These are phyloP conservation scores for Lactuca sativa DNA, from an alignment of 129 eudicot genomes.

Conservation along the genomic window DNA sequence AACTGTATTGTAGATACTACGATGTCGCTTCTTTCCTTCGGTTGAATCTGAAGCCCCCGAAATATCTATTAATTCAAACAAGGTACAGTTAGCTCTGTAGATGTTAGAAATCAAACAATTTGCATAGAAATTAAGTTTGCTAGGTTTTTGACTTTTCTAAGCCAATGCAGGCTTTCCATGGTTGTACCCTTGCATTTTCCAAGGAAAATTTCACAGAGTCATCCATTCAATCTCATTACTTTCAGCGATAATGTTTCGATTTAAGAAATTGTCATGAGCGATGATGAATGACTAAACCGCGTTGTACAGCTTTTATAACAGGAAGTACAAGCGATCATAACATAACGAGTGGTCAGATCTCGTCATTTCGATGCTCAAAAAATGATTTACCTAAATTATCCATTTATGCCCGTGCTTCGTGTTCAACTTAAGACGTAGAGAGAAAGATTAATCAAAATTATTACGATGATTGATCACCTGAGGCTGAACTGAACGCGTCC, in stretches of 20 bases:
- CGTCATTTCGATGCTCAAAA: constrained; percentile 1
- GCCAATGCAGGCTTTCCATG: background rate
- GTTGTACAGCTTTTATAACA: constrained; percentile 17
- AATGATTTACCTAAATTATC: constrained; percentile 1
- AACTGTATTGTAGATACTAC: constrained; percentile 41
- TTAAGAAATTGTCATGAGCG: background rate
- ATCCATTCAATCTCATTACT: constrained; percentile 1
- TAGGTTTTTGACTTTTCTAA: background rate
- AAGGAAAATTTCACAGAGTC: background rate
- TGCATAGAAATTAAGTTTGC: background rate
- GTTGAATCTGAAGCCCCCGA: constrained; percentile 54
- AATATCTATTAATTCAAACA: constrained; percentile 35
- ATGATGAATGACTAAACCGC: background rate
- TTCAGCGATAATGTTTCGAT: background rate
- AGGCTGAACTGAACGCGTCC: constrained; percentile 30
- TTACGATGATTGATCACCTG: constrained; percentile 20
- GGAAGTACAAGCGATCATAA: background rate
- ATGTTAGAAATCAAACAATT: background rate
- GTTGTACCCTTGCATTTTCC: background rate
- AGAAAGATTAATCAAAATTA: background rate
- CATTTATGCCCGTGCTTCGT: background rate
- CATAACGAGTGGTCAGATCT: constrained; percentile 2
- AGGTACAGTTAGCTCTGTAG: background rate
- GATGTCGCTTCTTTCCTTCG: constrained; percentile 40
- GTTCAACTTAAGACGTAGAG: background rate